Percentiles rank a stretch among this genome's conserved stretches.
These are phyloP conservation scores for Eucalyptus curtisii DNA, from an alignment of 345 rosid genomes.

Conservation along the genomic window DNA sequence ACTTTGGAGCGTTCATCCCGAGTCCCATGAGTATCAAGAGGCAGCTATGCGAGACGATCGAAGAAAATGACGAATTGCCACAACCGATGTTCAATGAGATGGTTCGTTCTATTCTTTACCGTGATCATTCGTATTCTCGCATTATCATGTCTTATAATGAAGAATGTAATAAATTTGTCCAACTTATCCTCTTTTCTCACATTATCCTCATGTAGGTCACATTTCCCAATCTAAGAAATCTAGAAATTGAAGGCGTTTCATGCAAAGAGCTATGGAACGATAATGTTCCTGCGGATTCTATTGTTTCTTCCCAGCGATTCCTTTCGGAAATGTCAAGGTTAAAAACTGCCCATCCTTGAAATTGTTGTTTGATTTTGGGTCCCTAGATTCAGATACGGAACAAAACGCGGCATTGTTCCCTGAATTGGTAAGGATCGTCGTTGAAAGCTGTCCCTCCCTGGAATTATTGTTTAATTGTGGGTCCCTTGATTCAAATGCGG, in stretches of 20 bases:
- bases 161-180: neutral
- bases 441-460: accelerated
- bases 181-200: accelerated
- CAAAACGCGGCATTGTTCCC: accelerated
- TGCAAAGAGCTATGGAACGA: neutral
- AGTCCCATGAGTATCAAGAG: accelerated
- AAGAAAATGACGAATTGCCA: neutral
- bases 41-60: accelerated
- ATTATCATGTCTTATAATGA: neutral
- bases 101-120: neutral
- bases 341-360: accelerated
- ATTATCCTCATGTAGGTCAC: neutral
- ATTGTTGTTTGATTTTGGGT: neutral
- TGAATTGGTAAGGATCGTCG: accelerated
- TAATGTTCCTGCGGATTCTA: too few relatives aligned
- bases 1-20: accelerated
- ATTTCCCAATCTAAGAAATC: neutral
- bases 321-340: too few relatives aligned
- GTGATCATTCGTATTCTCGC: accelerated
- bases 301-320: too few relatives aligned
- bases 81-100: neutral
- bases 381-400: neutral
- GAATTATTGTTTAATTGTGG: accelerated
- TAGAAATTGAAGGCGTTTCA: accelerated
- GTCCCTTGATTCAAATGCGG: accelerated